Conservation (phyloP, 1,284 basidiomycete species). For the Grifola frondosa region DNA sequence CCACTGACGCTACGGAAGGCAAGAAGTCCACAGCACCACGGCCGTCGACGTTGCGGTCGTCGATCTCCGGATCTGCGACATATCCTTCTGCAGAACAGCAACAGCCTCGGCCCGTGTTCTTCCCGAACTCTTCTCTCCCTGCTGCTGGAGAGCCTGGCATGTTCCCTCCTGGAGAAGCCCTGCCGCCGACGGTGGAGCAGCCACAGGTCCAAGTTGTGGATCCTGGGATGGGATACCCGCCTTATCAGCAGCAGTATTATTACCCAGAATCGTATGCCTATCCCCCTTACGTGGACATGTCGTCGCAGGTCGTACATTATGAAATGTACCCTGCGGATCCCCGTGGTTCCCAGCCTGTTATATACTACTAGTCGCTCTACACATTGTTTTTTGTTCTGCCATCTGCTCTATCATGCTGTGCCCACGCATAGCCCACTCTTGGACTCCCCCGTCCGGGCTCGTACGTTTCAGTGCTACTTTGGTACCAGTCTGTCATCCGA, state of each 20-base stretch:
- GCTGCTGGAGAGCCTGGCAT: conserved; percentile 3
- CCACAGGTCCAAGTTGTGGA: conserved; percentile 30
- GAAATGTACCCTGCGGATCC: conserved; percentile 61
- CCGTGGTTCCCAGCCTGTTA: conserved; percentile 45
- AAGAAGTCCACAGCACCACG: conserved; percentile 36
- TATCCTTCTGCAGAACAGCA: conserved; percentile 6
- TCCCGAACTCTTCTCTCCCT: conserved; percentile 4
- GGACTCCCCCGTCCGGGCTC: conserved; percentile 6
- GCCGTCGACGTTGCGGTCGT: conserved; percentile 34
- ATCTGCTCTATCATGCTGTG: conserved; percentile 31
- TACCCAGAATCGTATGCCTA: conserved; percentile 69
- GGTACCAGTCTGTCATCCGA: not conserved
- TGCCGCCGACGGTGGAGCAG: conserved; percentile 24
- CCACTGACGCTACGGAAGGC: conserved; percentile 38
- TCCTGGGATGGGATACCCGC: conserved; percentile 45
- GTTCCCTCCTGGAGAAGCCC: conserved; percentile 2
- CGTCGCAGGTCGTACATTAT: conserved; percentile 57
- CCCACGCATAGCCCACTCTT: conserved; percentile 12
- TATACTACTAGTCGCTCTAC: conserved; percentile 52
- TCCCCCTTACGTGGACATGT: conserved; percentile 62
- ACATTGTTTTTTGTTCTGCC: conserved; percentile 17
- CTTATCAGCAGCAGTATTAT: conserved; percentile 60
- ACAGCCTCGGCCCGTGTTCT: conserved; percentile 5
- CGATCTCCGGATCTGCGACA: conserved; percentile 22
- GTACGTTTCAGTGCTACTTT: not conserved